These are phyloP conservation scores for Xylaria castorea DNA, from an alignment of 495 filamentous ascomycete genomes.

Conservation along the genomic window DNA sequence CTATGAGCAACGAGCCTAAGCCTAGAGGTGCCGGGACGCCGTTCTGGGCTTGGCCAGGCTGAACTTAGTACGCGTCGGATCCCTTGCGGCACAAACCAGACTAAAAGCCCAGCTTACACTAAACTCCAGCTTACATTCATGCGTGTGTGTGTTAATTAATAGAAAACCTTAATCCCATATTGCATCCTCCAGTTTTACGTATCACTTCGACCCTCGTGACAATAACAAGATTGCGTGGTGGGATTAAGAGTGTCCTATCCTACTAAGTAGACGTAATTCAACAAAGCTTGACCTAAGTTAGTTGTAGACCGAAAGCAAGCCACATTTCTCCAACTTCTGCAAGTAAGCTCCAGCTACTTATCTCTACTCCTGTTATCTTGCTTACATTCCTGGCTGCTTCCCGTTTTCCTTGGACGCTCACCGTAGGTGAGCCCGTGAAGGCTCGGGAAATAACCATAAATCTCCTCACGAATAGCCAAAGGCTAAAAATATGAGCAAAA, in stretches of 20 bases:
- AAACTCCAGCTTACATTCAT: neutral
- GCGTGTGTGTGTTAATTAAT: neutral
- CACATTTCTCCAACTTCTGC: neutral
- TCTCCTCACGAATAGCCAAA: neutral
- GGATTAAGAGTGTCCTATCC: neutral
- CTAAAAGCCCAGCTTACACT: neutral
- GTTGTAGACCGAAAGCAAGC: neutral
- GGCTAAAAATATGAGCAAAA: neutral
- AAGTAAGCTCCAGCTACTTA: neutral
- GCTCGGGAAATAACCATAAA: neutral
- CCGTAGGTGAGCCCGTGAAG: neutral
- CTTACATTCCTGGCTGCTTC: neutral
- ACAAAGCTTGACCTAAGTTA: neutral
- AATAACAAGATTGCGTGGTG: neutral
- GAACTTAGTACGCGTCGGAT: slow-evolving; percentile 3
- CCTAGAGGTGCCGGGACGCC: neutral
- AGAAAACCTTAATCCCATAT: neutral
- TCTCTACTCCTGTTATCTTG: neutral
- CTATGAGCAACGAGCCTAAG: neutral
- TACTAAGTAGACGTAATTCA: neutral
- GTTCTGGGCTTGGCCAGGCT: neutral
- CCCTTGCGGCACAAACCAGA: neutral
- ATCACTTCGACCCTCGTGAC: neutral
- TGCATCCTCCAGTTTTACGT: neutral
- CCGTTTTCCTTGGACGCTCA: neutral